Percentiles rank a stretch among this genome's conserved stretches.
These are phyloP conservation scores for Coemansia asiatica DNA, from an alignment of 192 early-diverging fungal genomes.

Conservation along the genomic window DNA sequence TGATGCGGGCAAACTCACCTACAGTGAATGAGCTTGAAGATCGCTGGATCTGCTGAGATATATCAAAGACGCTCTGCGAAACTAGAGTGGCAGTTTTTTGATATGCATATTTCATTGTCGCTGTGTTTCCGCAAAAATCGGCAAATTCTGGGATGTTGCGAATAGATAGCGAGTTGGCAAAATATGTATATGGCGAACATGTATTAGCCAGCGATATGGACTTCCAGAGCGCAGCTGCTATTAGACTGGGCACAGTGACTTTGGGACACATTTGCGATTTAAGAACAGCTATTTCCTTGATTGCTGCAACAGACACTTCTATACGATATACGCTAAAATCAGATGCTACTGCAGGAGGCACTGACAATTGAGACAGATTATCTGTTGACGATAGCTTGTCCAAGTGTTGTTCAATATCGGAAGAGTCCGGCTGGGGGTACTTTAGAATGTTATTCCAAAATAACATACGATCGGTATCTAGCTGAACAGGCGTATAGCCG, in stretches of 20 bases:
- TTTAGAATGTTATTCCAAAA: conserved; percentile 12
- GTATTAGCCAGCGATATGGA: neutral
- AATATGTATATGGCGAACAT: conserved; percentile 8
- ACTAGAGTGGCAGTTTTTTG: neutral
- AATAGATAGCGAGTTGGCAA: conserved; percentile 18
- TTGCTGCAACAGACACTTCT: neutral
- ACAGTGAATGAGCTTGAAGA: conserved; percentile 4
- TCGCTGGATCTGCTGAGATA: conserved; percentile 10
- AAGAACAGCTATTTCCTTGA: neutral
- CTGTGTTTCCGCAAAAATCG: conserved; percentile 24
- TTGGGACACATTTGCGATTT: neutral
- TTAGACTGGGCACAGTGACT: conserved; percentile 18
- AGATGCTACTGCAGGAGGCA: neutral
- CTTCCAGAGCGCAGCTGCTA: conserved; percentile 26
- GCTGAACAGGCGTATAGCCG: neutral
- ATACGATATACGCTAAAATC: conserved; percentile 8
- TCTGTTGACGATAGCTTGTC: neutral
- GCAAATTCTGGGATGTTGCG: conserved; percentile 10
- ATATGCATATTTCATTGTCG: conserved; percentile 17
- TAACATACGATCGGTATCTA: conserved; percentile 12
- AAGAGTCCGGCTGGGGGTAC: neutral
- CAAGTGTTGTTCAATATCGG: conserved; percentile 15
- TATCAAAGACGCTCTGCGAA: neutral
- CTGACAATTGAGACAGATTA: too few species aligned
- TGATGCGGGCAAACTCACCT: conserved; percentile 16